Conservation (phyloP, 1,284 basidiomycete species). For the Malassezia slooffiae region DNA sequence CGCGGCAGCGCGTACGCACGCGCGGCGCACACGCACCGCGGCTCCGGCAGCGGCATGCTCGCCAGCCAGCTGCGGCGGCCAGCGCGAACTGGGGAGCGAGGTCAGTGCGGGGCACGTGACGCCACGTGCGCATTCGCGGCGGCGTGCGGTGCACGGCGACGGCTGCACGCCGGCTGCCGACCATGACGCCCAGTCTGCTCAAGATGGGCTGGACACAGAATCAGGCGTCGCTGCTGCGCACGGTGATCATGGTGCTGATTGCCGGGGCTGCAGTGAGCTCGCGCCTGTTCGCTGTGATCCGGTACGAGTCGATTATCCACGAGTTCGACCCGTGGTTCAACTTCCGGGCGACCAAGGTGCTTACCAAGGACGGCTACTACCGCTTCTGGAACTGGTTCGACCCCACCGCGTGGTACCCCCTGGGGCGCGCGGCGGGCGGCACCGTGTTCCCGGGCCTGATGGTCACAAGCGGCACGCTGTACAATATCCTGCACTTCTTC, state of each 20-base stretch:
- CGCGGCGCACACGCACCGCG: background rate
- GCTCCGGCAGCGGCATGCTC: slow-evolving; percentile 2
- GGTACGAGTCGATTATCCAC: slow-evolving; percentile 98
- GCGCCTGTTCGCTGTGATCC: slow-evolving; percentile 89
- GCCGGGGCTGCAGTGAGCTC: slow-evolving; percentile 76
- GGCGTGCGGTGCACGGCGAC: background rate
- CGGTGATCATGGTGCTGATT: slow-evolving; percentile 43
- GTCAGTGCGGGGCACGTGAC: background rate
- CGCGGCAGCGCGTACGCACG: slow-evolving; percentile 2
- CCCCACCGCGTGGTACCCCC: slow-evolving; percentile 88
- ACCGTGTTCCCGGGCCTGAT: slow-evolving; percentile 94
- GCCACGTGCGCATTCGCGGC: background rate
- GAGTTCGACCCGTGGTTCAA: slow-evolving; percentile 81
- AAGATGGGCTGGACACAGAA: slow-evolving; percentile 13
- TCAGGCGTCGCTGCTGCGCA: slow-evolving; percentile 33
- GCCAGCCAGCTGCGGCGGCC: background rate
- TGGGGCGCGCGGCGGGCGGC: slow-evolving; percentile 93
- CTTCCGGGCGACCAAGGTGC: slow-evolving; percentile 61
- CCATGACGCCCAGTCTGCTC: slow-evolving; percentile 2
- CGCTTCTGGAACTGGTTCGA: slow-evolving; percentile 82
- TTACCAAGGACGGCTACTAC: slow-evolving; percentile 54
- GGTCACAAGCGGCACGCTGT: slow-evolving; percentile 93
- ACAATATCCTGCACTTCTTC: slow-evolving; percentile 73
- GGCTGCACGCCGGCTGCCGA: background rate
- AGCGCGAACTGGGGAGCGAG: too few species aligned